Evolutionary conservation across 2,329 filamentous ascomycete genomes (phyloP).

Genomic region (Capronia americana): DNA sequence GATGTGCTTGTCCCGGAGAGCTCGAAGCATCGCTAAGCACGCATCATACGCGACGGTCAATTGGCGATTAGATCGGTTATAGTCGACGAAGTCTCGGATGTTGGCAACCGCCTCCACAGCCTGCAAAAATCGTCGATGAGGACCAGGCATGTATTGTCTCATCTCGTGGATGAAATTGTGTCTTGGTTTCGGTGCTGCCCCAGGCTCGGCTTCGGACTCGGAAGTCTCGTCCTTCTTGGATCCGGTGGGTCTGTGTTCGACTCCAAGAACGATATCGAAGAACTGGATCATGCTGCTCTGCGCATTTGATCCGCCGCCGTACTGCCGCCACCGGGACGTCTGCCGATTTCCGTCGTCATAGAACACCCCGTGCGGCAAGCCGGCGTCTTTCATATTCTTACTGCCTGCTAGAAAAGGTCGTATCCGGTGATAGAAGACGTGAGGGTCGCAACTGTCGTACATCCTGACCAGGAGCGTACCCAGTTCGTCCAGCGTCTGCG

Average conservation of each 20-base stretch:
- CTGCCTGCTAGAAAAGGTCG: conserved; percentile 94
- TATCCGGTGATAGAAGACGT: conserved; percentile 94
- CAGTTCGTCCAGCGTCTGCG: conserved; percentile 86
- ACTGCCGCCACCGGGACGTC: conserved; percentile 75
- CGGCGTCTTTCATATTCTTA: conserved; percentile 97
- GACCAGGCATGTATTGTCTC: conserved; percentile 95
- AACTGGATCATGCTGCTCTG: conserved; percentile 97
- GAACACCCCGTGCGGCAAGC: conserved; percentile 82
- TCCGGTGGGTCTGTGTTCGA: conserved; percentile 90
- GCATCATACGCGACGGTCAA: conserved; percentile 87
- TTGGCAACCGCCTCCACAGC: conserved; percentile 82
- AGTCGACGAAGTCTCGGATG: conserved; percentile 80
- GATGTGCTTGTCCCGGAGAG: conserved; percentile 91
- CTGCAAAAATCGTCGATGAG: conserved; percentile 85
- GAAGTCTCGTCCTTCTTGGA: conserved; percentile 57
- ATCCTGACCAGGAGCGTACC: conserved; percentile 80
- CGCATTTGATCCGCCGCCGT: conserved; percentile 92
- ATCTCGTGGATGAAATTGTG: conserved; percentile 97
- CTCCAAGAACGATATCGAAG: conserved; percentile 88
- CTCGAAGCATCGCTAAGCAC: conserved; percentile 78
- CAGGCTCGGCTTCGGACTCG: conserved; percentile 55
- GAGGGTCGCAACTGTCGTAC: conserved; percentile 94
- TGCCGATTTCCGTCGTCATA: conserved; percentile 78
- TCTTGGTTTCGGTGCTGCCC: conserved; percentile 59
- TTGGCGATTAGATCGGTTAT: conserved; percentile 64